Conservation (phyloP, 208 protist species). For the Trypanosoma brucei region DNA sequence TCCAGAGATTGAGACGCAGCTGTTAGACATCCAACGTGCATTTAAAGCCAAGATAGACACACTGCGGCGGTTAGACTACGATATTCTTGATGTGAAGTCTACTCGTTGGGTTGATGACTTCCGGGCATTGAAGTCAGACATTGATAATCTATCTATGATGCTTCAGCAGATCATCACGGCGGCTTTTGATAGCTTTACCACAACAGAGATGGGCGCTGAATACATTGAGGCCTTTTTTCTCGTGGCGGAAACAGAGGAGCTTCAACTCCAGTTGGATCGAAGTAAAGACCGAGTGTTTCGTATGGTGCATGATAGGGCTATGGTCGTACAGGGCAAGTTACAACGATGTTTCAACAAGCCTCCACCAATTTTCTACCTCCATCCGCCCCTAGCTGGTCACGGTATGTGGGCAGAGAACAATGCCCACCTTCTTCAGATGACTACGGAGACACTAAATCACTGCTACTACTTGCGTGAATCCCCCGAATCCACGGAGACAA, state of each 20-base stretch:
- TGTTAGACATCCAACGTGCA: constrained; percentile 93
- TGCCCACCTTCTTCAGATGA: constrained; percentile 43
- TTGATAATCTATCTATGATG: constrained; percentile 97
- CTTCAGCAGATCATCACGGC: constrained; percentile 95
- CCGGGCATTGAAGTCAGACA: constrained; percentile 92
- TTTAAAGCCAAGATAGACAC: constrained; percentile 91
- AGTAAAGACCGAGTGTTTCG: constrained; percentile 90
- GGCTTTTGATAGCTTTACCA: constrained; percentile 93
- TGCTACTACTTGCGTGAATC: constrained; percentile 85
- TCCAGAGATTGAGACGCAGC: constrained; percentile 92
- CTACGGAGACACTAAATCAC: constrained; percentile 47
- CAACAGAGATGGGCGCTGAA: constrained; percentile 89
- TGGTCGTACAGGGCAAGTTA: constrained; percentile 88
- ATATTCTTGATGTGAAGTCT: constrained; percentile 97
- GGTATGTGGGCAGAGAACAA: constrained; percentile 89
- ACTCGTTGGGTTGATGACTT: constrained; percentile 97
- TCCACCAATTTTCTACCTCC: constrained; percentile 88
- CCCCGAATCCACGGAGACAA: constrained; percentile 77
- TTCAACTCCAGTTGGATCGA: constrained; percentile 90
- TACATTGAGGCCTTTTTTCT: constrained; percentile 95
- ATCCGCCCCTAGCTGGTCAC: constrained; percentile 89
- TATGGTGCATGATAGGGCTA: constrained; percentile 81
- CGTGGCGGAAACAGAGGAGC: constrained; percentile 92
- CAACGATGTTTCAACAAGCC: constrained; percentile 84
- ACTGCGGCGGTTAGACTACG: constrained; percentile 90